These are phyloP conservation scores for Zygosaccharomyces sapae DNA, from an alignment of 1,139 yeast species.

Conservation along the genomic window DNA sequence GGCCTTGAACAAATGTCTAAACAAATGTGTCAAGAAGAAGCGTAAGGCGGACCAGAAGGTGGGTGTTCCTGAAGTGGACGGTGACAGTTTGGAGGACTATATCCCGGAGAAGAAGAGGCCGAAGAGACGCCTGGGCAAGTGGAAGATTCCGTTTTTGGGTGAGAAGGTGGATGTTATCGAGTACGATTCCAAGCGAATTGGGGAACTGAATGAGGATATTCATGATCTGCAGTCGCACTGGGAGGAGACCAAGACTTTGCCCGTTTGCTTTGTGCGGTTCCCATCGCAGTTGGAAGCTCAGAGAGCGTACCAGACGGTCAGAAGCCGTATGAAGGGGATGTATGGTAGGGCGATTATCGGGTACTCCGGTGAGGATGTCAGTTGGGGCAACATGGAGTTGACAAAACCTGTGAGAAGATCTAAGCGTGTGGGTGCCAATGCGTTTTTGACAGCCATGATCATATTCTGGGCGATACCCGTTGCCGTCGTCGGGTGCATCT, in stretches of 20 bases:
- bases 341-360: constrained; percentile 51
- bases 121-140: constrained; percentile 50
- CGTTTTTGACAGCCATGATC: constrained; percentile 52
- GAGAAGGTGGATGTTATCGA: constrained; percentile 60
- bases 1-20: constrained; percentile 51
- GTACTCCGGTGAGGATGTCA: constrained; percentile 56
- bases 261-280: constrained; percentile 66
- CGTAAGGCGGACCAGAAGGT: constrained; percentile 54
- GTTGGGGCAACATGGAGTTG: constrained; percentile 62
- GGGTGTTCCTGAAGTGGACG: constrained; percentile 33
- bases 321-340: constrained; percentile 40
- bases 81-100: constrained; percentile 53
- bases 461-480: constrained; percentile 86
- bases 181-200: constrained; percentile 52
- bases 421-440: constrained; percentile 49
- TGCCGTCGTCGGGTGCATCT: constrained; percentile 74
- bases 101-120: constrained; percentile 62
- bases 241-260: constrained; percentile 40
- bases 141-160: constrained; percentile 39
- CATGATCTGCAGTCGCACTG: constrained; percentile 45
- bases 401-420: constrained; percentile 54
- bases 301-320: constrained; percentile 57
- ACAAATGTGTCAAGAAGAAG: constrained; percentile 54
- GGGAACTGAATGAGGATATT: constrained; percentile 54
- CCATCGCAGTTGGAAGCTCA: constrained; percentile 69